A percentile compares a stretch with the other conserved stretches of the same genome.
These are phyloP conservation scores for Pichia gijzeniarum DNA, from an alignment of 805 yeast species.

Conservation along the genomic window DNA sequence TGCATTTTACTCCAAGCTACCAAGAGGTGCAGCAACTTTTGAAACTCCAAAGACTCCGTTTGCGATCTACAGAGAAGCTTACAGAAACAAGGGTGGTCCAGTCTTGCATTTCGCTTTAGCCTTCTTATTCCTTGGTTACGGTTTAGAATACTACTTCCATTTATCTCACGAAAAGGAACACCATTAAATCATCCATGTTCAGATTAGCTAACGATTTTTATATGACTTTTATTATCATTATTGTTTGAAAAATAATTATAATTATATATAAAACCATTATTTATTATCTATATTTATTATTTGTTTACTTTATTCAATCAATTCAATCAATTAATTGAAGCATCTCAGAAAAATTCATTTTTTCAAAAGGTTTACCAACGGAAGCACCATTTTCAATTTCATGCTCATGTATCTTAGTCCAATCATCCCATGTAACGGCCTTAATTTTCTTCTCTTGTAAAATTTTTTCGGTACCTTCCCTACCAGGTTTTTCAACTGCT, in stretches of 20 bases:
- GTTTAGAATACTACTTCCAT: conserved; percentile 91
- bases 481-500: conserved; percentile 22
- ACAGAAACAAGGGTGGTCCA: conserved; percentile 79
- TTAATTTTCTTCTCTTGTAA: conserved; percentile 14
- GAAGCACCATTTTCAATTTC: conserved; percentile 47
- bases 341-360: conserved; percentile 49
- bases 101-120: conserved; percentile 67
- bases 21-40: conserved; percentile 85
- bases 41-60: conserved; percentile 61
- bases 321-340: background rate
- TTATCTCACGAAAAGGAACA: conserved; percentile 55
- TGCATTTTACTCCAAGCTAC: conserved; percentile 90
- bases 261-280: conserved; percentile 5
- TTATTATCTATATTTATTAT: background rate
- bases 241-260: background rate
- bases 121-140: conserved; percentile 74
- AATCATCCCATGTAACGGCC: conserved; percentile 55
- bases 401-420: conserved; percentile 50
- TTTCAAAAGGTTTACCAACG: conserved; percentile 50
- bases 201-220: conserved; percentile 1
- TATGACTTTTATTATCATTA: conserved; percentile 13
- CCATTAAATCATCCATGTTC: conserved; percentile 20
- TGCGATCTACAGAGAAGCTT: conserved; percentile 79
- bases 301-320: conserved; percentile 1
- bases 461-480: conserved; percentile 22